phyloP scores from a whole-genome alignment of 352 stramenopile species.

The Globisporangium middletonii region DNA sequence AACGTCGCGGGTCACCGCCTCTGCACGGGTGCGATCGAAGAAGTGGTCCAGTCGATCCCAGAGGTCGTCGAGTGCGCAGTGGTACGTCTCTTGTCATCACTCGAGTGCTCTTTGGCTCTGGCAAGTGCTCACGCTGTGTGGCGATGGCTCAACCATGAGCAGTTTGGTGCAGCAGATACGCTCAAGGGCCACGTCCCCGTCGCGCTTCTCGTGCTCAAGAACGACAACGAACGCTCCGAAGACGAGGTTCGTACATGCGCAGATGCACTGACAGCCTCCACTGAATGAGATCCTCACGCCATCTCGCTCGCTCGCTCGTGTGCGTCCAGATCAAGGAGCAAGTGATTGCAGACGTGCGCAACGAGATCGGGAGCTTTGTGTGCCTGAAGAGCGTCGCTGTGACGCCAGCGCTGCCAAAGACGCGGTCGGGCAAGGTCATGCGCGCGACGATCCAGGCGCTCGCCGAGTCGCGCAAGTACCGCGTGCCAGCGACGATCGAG shows the following conservation, averaged over 20 bases:
- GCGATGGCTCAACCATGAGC: neutral
- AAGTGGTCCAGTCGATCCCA: conserved; percentile 76
- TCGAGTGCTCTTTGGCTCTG: too few species aligned
- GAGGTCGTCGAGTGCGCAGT: conserved; percentile 88
- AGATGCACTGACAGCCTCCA: neutral
- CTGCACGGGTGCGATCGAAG: conserved; percentile 85
- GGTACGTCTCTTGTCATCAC: conserved; percentile 18
- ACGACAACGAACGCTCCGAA: conserved; percentile 16
- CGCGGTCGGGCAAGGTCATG: conserved; percentile 28
- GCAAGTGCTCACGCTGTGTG: neutral
- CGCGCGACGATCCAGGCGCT: conserved; percentile 35
- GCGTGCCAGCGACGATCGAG: conserved; percentile 38
- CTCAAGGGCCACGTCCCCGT: conserved; percentile 29
- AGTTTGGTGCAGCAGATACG: conserved; percentile 17
- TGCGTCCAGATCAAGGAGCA: conserved; percentile 16
- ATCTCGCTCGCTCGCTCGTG: neutral
- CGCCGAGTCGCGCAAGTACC: conserved; percentile 26
- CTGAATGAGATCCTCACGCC: neutral
- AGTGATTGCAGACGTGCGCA: conserved; percentile 18
- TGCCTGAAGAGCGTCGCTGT: conserved; percentile 23
- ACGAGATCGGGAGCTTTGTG: conserved; percentile 26
- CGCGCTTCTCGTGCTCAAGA: conserved; percentile 26
- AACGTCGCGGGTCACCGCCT: conserved; percentile 87
- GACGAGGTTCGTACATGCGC: conserved; percentile 11
- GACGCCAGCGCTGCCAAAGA: conserved; percentile 24